Evolutionary conservation across 306 rosid genomes (phyloP), one percentile per base, ranked within the genome.

Genomic region (Acacia melanoxylon): DNA sequence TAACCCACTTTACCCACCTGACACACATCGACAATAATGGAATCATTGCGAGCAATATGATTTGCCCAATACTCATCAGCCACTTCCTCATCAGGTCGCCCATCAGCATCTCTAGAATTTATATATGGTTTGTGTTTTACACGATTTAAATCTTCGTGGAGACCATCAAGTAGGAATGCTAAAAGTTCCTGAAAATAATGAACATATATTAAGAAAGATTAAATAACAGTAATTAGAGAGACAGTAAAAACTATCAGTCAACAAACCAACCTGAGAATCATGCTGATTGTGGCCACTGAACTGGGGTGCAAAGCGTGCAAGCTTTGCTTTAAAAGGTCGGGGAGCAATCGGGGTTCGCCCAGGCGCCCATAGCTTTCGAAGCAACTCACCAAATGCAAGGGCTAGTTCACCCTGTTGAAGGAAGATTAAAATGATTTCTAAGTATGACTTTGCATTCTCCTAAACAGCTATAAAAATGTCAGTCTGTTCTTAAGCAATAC

Each of bases 271-370:
- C 99, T 95, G 99, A 83, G 99, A 95, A 90, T 95, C 99, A 62
- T 95, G 99, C 83, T 95, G 99, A 88, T 93, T 95, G 87, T 95
- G 93, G 67, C 99, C 99, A 76, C 97, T 93, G 85, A 95, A 95
- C 85, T 95, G 99, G 71, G 99, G 99, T 59, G 99, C 99, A 93
- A 95, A 95, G 70, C 99, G 99, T 81, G 95, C 98, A 83, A 95
- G 99, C 85, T 92, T 95, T 44, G 93, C 69, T 87, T 93, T 95
- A 80, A 95, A 95, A 77, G 98, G 93, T 61, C 98, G 92, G 80
- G 99, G 99, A 81, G 99, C 95, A 72, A 95, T 87, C 20, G 99
- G 97, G 33, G 91, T 89, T 75, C 98, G 84, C 66, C 98, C 98
- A 80, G 99, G 99, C 74, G 98, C 98, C 99, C 99, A 95, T 70